Evolutionary conservation across 2,329 filamentous ascomycete genomes (phyloP).

Genomic region (Colletotrichum gloeosporioides): DNA sequence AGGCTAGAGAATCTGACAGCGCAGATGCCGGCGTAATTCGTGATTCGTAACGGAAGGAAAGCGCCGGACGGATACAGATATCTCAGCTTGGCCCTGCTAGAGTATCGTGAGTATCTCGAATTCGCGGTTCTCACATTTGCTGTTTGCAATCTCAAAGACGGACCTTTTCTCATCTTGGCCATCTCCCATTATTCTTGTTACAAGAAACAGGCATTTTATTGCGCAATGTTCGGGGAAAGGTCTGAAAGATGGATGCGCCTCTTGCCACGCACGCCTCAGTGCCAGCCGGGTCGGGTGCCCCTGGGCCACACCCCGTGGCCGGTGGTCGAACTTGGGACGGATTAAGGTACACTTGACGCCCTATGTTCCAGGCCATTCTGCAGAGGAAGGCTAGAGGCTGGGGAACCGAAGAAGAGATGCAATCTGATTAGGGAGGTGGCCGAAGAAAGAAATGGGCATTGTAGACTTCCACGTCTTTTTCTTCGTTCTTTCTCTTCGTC

Average conservation of each 20-base stretch:
- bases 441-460: background rate
- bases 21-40: background rate
- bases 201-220: background rate
- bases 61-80: background rate
- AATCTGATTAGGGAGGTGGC: background rate
- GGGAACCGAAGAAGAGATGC: background rate
- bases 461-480: background rate
- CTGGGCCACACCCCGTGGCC: background rate
- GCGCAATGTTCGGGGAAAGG: background rate
- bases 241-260: background rate
- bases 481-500: background rate
- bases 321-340: slow-evolving; percentile 4
- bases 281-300: background rate
- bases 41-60: background rate
- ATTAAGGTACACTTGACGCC: slow-evolving; percentile 5
- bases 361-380: background rate
- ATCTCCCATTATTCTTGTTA: background rate
- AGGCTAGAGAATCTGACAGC: slow-evolving; percentile 5
- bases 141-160: background rate
- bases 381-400: background rate
- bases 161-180: background rate
- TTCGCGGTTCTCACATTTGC: background rate
- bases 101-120: background rate
- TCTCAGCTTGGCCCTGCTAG: background rate
- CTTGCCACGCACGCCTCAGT: background rate